Conservation (phyloP, 768 basidiomycete species). For the Myochromella boudieri region DNA sequence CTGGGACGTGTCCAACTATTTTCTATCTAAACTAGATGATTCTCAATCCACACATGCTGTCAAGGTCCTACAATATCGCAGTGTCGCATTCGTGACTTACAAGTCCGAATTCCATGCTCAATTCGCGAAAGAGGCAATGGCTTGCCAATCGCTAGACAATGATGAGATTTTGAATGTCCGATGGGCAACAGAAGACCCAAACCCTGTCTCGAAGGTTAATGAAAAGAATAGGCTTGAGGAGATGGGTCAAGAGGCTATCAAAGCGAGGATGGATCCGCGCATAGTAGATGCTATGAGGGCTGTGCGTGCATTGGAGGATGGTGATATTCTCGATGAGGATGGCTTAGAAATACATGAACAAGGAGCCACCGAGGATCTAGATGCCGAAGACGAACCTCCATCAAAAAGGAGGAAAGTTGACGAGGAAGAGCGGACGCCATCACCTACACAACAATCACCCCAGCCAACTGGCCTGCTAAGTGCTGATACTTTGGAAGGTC, state of each 20-base stretch:
- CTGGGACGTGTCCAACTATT: background rate
- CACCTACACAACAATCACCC: constrained; percentile 30
- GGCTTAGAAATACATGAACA: constrained; percentile 30
- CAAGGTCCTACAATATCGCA: constrained; percentile 89
- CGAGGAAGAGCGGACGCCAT: constrained; percentile 17
- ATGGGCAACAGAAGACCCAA: constrained; percentile 99
- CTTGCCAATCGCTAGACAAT: constrained; percentile 94
- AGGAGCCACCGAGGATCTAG: constrained; percentile 25
- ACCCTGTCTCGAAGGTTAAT: constrained; percentile 83
- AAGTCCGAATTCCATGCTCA: constrained; percentile 81
- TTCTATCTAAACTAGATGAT: constrained; percentile 18
- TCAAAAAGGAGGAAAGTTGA: constrained; percentile 35
- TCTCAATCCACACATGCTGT: constrained; percentile 46
- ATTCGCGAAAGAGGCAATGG: constrained; percentile 99
- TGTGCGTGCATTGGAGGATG: constrained; percentile 88
- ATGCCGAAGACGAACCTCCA: constrained; percentile 34
- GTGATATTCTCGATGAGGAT: constrained; percentile 46
- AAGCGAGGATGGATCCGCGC: constrained; percentile 79
- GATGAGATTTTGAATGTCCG: constrained; percentile 98
- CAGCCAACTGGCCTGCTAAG: constrained; percentile 65
- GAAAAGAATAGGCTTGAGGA: constrained; percentile 85
- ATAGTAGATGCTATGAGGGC: constrained; percentile 88
- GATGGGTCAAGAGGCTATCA: constrained; percentile 84
- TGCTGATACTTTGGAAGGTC: constrained; percentile 82
- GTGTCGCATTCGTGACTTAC: constrained; percentile 97